Evolutionary conservation across 2,329 filamentous ascomycete genomes (phyloP).

Genomic region (Pyrenophora tritici-repentis): DNA sequence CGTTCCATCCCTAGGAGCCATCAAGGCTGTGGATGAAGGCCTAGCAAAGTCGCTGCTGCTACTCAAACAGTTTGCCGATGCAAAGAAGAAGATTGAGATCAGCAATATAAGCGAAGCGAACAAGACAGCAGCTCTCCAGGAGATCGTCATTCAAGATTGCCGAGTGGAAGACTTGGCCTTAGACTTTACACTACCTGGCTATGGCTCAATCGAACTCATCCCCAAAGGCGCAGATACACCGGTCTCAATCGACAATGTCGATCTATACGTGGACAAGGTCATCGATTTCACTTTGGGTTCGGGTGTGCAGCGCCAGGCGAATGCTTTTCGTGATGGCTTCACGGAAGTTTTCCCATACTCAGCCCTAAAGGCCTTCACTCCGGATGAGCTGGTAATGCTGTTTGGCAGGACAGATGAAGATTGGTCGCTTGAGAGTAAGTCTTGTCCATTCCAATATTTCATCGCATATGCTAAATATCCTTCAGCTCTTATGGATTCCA

Average conservation of each 20-base stretch:
- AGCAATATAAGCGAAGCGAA: constrained; percentile 66
- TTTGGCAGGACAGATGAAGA: constrained; percentile 94
- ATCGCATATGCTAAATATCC: constrained; percentile 33
- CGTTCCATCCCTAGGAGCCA: constrained; percentile 82
- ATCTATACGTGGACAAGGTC: constrained; percentile 82
- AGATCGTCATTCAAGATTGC: constrained; percentile 75
- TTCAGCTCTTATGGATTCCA: constrained; percentile 89
- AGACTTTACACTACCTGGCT: constrained; percentile 94
- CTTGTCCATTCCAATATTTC: background rate
- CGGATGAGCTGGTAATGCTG: constrained; percentile 90
- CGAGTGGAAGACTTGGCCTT: constrained; percentile 84
- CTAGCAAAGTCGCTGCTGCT: constrained; percentile 83
- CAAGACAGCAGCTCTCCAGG: constrained; percentile 71
- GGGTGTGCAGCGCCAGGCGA: constrained; percentile 85
- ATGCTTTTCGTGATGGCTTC: constrained; percentile 89
- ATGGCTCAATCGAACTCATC: constrained; percentile 79
- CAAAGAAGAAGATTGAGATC: constrained; percentile 82
- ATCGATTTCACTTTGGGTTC: constrained; percentile 89
- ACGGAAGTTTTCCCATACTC: constrained; percentile 96
- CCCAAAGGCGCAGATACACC: constrained; percentile 73
- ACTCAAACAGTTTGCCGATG: constrained; percentile 82
- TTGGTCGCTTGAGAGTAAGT: constrained; percentile 95
- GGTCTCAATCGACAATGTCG: constrained; percentile 92
- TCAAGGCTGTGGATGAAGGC: constrained; percentile 86
- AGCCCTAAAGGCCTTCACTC: constrained; percentile 89